These are phyloP conservation scores for Spizellomyces punctatus DNA, from an alignment of 192 early-diverging fungal species.

Conservation along the genomic window DNA sequence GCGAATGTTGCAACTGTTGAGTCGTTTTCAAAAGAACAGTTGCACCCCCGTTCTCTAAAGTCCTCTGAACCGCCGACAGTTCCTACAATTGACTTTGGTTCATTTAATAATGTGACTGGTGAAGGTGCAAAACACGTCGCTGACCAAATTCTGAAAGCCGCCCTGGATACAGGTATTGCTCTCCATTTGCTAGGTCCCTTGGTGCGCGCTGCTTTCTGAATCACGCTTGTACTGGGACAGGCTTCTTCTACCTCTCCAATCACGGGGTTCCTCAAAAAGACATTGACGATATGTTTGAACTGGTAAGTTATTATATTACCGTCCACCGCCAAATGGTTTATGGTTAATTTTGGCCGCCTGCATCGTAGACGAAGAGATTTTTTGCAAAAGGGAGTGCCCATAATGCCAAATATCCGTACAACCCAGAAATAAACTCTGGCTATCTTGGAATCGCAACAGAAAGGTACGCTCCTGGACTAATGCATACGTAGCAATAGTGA, in stretches of 20 bases:
- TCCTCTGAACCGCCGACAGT: conserved; percentile 28
- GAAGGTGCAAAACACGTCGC: conserved; percentile 46
- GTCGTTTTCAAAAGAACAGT: no score
- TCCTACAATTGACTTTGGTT: conserved; percentile 65
- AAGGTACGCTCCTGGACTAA: conserved; percentile 26
- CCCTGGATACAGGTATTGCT: conserved; percentile 46
- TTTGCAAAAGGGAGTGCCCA: conserved; percentile 52
- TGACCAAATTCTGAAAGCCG: conserved; percentile 51
- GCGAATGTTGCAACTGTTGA: no score
- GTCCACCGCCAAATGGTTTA: no score
- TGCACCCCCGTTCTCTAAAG: no score
- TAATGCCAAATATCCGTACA: conserved; percentile 47
- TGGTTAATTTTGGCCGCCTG: no score
- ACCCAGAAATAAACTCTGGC: conserved; percentile 49
- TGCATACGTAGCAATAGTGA: no score
- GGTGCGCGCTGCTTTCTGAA: conserved; percentile 39
- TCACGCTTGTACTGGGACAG: conserved; percentile 38
- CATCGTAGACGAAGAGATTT: conserved; percentile 37
- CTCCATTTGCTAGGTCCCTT: conserved; percentile 42
- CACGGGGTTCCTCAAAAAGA: conserved; percentile 54
- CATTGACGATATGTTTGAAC: conserved; percentile 55
- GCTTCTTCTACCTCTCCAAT: conserved; percentile 67
- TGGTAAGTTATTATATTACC: conserved; percentile 4
- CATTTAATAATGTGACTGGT: conserved; percentile 34
- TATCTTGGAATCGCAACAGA: conserved; percentile 58